A percentile compares a stretch with the other conserved stretches of the same genome.
phyloP scores from a whole-genome alignment of 495 filamentous ascomycete species.

The Annulohypoxylon nitens region DNA sequence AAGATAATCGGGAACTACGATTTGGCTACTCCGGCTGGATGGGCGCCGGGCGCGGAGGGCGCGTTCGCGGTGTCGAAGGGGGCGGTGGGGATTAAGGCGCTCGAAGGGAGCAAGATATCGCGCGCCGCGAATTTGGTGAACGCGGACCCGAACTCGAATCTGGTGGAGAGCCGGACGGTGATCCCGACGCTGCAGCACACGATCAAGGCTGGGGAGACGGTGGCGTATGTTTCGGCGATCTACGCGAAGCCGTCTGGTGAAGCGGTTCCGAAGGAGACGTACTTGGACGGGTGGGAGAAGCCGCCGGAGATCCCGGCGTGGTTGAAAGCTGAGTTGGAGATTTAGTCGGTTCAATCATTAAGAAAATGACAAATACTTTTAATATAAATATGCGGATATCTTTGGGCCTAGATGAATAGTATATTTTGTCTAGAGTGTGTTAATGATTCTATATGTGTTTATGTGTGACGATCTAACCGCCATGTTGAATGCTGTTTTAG shows the following conservation, averaged over 20 bases:
- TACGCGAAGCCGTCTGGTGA: slow-evolving; percentile 64
- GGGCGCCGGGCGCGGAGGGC: slow-evolving; percentile 60
- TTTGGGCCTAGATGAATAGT: slow-evolving; percentile 27
- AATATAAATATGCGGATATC: neutral
- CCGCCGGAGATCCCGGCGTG: slow-evolving; percentile 67
- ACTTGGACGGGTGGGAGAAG: slow-evolving; percentile 67
- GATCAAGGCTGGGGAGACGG: slow-evolving; percentile 59
- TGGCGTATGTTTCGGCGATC: slow-evolving; percentile 65
- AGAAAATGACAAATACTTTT: neutral
- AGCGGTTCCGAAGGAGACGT: slow-evolving; percentile 54
- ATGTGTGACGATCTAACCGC: slow-evolving; percentile 24
- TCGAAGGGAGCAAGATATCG: slow-evolving; percentile 54
- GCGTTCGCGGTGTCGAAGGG: slow-evolving; percentile 76
- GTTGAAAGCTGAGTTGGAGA: slow-evolving; percentile 63
- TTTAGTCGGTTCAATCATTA: slow-evolving; percentile 5
- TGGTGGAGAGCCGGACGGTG: slow-evolving; percentile 76
- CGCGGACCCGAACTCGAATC: slow-evolving; percentile 82
- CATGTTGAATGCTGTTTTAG: slow-evolving; percentile 44
- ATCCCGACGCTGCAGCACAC: slow-evolving; percentile 74
- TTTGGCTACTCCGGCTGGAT: slow-evolving; percentile 68
- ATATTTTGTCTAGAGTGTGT: slow-evolving; percentile 28
- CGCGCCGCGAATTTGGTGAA: slow-evolving; percentile 73
- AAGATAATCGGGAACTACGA: slow-evolving; percentile 69
- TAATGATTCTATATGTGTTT: slow-evolving; percentile 23
- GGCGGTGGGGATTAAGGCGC: slow-evolving; percentile 76